These are phyloP conservation scores for Ensete ventricosum DNA, from an alignment of 176 grass and related monocot species.

Conservation along the genomic window DNA sequence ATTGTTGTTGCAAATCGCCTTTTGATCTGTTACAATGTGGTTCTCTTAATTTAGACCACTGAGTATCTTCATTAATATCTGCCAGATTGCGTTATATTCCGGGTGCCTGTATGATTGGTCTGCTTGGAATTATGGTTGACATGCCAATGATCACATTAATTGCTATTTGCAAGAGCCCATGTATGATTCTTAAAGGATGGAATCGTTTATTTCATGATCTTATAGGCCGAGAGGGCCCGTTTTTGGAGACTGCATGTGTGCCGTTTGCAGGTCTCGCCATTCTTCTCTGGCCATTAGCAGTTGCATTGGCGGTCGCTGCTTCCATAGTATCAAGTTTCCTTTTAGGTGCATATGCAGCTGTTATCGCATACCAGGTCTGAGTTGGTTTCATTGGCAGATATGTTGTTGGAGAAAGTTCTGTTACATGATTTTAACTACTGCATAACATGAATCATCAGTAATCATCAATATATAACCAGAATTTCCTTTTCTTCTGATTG, in stretches of 20 bases:
- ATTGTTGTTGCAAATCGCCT: neutral
- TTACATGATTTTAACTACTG: neutral
- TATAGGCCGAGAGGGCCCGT: conserved; percentile 87
- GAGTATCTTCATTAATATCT: conserved; percentile 17
- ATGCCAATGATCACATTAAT: conserved; percentile 68
- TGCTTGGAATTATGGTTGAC: conserved; percentile 61
- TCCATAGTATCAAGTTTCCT: conserved; percentile 73
- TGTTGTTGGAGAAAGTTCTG: too few species aligned
- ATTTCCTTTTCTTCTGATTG: neutral
- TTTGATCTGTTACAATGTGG: neutral
- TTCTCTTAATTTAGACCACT: neutral
- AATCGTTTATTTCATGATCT: conserved; percentile 76
- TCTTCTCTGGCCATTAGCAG: conserved; percentile 92
- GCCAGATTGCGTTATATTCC: conserved; percentile 63
- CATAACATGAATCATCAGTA: neutral
- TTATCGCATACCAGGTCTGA: conserved; percentile 80
- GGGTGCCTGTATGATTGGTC: conserved; percentile 44
- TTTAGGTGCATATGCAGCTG: conserved; percentile 77
- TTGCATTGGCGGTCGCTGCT: conserved; percentile 55
- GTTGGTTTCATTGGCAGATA: too few species aligned
- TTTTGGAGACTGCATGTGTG: conserved; percentile 94
- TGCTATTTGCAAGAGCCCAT: conserved; percentile 73
- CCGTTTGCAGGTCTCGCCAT: conserved; percentile 95
- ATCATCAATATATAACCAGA: neutral
- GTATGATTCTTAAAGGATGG: conserved; percentile 99